Base-by-base conservation (phyloP, 768 basidiomycete genomes). In the Tephrocybe sp. region DNA sequence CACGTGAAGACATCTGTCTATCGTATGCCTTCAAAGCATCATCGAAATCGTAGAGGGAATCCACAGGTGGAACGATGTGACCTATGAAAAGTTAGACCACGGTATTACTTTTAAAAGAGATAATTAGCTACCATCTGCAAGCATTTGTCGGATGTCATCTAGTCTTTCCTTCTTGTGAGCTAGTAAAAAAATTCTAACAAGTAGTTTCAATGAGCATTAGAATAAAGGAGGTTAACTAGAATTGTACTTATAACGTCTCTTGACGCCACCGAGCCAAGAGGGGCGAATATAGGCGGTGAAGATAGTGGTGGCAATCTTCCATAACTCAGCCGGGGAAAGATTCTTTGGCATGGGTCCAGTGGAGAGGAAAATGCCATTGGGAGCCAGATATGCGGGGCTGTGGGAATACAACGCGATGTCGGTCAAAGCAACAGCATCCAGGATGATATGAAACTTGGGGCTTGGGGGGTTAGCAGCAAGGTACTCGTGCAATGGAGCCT, bases 11-110 rank as follows among this genome's bases (percentile, higher is more conserved):
- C 75, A 83, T 69, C 7, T 85, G 61, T 45, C 74, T 71, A 11
- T 84, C 82, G 59, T 85, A 91, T 0, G 87, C 89, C 50, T 78
- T 67, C 46, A 78, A 62, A 2, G 65, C 79, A 5, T 86, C 80
- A 31, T 78, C 72, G 44, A 87, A 87, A 2, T 62, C 65, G 50
- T 71, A 77, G 0, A 80, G 76, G 0, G 82, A 84, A 60, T 89
- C 87, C 3, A 89, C 72, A 0, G 75, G 58, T 0, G 81, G 71
- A 52, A 74, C 79, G 7, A 88, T 60, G 49, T 72, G 72, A 17
- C 79, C 78, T 83, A 49, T 39, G 39, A n/a, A 35, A 17, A 16
- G 23, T 31, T 13, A 45, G 8, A 34, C 30, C 32, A 34, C 19
- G 32, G 23, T 6, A 30, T 16, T 12, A 34, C 20, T 22, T 10